Evolutionary conservation across 2,329 filamentous ascomycete species (phyloP).

Genomic region (Arthroderma sp.): DNA sequence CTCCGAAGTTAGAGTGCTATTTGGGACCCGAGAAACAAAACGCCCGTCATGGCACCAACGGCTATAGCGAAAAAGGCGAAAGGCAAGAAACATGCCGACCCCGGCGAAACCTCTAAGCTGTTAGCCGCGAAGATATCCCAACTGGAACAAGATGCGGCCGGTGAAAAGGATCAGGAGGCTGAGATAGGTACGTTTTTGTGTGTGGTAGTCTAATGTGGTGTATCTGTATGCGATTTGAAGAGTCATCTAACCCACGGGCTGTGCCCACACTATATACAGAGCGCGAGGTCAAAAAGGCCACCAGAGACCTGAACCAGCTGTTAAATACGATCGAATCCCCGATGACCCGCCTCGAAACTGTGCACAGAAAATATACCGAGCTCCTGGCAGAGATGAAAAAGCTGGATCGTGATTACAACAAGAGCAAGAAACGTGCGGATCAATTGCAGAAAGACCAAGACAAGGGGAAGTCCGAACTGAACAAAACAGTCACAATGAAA

Average conservation of each 20-base stretch:
- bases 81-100: constrained; percentile 71
- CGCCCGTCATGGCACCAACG: constrained; percentile 35
- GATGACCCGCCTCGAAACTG: constrained; percentile 77
- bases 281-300: constrained; percentile 86
- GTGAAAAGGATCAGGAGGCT: constrained; percentile 87
- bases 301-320: constrained; percentile 75
- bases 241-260: constrained; percentile 12
- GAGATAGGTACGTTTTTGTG: constrained; percentile 65
- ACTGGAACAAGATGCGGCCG: constrained; percentile 81
- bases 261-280: constrained; percentile 43
- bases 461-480: constrained; percentile 71
- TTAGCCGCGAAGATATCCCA: constrained; percentile 90
- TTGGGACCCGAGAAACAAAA: not conserved
- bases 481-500: constrained; percentile 79
- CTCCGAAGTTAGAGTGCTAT: constrained; percentile 17
- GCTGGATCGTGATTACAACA: constrained; percentile 82
- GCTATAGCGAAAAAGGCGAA: constrained; percentile 62
- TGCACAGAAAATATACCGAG: constrained; percentile 84
- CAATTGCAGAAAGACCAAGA: constrained; percentile 95
- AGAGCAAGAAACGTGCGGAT: constrained; percentile 91
- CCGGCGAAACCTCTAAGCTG: constrained; percentile 80
- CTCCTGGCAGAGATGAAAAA: constrained; percentile 91
- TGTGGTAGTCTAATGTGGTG: not conserved
- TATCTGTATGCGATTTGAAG: constrained; percentile 14
- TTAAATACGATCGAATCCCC: constrained; percentile 81